Conservation (phyloP, 2,329 filamentous ascomycete genomes). For the Neonectria sp. region DNA sequence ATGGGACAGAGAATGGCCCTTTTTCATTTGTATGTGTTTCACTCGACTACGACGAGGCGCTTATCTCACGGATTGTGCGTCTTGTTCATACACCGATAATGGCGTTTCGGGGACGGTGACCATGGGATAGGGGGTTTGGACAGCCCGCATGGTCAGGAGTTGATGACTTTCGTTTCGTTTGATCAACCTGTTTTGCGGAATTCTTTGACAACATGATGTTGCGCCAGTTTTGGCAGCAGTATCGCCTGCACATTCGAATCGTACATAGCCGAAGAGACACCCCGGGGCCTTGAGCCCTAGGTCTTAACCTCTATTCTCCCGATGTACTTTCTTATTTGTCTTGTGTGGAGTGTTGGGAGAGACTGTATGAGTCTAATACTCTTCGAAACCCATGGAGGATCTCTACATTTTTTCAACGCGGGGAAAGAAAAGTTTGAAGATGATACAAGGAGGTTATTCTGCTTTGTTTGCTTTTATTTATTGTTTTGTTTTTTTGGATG, state of each 20-base stretch:
- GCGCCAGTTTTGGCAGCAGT: background rate
- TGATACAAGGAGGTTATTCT: slow-evolving; percentile 33
- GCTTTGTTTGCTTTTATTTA: slow-evolving; percentile 23
- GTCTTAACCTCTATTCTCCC: slow-evolving; percentile 6
- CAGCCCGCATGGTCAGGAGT: slow-evolving; percentile 45
- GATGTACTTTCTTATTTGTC: slow-evolving; percentile 11
- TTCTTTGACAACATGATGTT: slow-evolving; percentile 9
- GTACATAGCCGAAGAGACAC: slow-evolving; percentile 25
- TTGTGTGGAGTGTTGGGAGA: slow-evolving; percentile 6
- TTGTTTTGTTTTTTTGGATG: slow-evolving; percentile 32
- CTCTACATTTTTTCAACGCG: slow-evolving; percentile 25
- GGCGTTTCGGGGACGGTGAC: slow-evolving; percentile 43
- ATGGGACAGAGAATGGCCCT: slow-evolving; percentile 11
- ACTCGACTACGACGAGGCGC: slow-evolving; percentile 15
- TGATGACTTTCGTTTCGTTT: slow-evolving; percentile 37
- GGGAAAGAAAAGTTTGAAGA: slow-evolving; percentile 35
- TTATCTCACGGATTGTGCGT: slow-evolving; percentile 20
- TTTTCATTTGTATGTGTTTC: slow-evolving; percentile 26
- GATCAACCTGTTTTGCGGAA: slow-evolving; percentile 21
- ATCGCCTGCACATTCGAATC: slow-evolving; percentile 10
- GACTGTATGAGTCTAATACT: slow-evolving; percentile 22
- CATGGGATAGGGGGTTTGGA: slow-evolving; percentile 33
- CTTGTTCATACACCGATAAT: slow-evolving; percentile 37
- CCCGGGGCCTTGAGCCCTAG: slow-evolving; percentile 2
- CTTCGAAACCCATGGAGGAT: slow-evolving; percentile 29